Conservation (phyloP, 306 rosid species). For the Medicago lupulina region DNA sequence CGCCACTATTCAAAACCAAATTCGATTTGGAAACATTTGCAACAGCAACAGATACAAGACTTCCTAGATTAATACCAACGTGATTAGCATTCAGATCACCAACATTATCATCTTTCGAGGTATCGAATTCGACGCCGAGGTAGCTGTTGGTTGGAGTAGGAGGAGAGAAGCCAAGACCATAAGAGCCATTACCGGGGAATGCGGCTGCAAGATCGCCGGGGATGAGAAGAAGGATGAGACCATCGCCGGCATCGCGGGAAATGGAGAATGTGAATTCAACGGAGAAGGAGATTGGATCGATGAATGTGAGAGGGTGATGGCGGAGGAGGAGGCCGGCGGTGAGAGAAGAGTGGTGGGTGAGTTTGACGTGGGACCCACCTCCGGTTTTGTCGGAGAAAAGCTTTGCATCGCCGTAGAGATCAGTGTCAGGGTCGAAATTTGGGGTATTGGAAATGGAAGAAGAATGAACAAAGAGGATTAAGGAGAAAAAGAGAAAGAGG, state of each 20-base stretch:
- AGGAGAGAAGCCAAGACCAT: constrained; percentile 35
- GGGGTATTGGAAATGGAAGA: constrained; percentile 25
- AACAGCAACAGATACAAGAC: constrained; percentile 44
- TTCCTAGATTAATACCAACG: constrained; percentile 54
- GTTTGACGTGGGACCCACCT: constrained; percentile 42
- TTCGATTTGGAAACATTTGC: constrained; percentile 44
- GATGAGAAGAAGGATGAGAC: constrained; percentile 47
- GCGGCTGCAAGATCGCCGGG: constrained; percentile 36
- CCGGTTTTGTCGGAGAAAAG: constrained; percentile 33
- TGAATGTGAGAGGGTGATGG: constrained; percentile 41
- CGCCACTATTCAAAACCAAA: constrained; percentile 51
- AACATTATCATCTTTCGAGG: constrained; percentile 46
- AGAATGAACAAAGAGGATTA: constrained; percentile 40
- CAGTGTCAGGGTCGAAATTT: constrained; percentile 54
- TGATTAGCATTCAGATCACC: constrained; percentile 51
- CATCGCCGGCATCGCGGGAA: constrained; percentile 52
- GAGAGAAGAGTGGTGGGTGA: constrained; percentile 48
- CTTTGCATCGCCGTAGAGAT: constrained; percentile 65
- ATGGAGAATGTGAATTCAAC: constrained; percentile 58
- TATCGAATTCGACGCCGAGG: constrained; percentile 56
- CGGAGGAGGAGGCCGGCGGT: constrained; percentile 64
- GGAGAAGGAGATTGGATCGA: constrained; percentile 49
- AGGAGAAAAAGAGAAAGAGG: constrained; percentile 20
- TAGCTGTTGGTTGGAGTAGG: constrained; percentile 9
- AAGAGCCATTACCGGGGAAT: constrained; percentile 43